phyloP scores from a whole-genome alignment of 2,329 filamentous ascomycete species.

The Sphaerulina vaccinii region DNA sequence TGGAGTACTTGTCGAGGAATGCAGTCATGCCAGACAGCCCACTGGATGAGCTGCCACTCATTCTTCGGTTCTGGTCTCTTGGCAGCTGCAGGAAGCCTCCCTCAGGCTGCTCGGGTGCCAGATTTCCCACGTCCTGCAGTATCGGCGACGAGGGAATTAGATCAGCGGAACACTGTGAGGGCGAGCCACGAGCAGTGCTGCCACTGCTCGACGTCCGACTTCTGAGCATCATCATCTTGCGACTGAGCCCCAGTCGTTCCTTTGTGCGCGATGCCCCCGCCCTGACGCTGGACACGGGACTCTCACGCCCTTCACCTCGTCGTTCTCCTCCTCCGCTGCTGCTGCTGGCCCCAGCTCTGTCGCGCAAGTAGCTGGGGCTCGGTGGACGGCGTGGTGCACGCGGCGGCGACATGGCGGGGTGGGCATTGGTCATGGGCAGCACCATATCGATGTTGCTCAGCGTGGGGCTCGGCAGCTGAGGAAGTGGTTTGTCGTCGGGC shows the following conservation, averaged over 20 bases:
- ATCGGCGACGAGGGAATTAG: conserved; percentile 33
- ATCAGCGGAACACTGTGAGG: conserved; percentile 19
- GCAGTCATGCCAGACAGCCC: conserved; percentile 43
- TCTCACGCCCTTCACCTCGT: conserved; percentile 1
- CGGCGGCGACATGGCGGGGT: conserved; percentile 25
- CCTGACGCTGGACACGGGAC: conserved; percentile 2
- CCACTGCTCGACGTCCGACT: conserved; percentile 29
- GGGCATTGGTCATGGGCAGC: conserved; percentile 60
- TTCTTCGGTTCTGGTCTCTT: conserved; percentile 32
- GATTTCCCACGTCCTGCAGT: conserved; percentile 33
- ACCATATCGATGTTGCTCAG: conserved; percentile 95
- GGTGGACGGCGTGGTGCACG: conserved; percentile 27
- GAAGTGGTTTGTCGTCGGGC: conserved; percentile 27
- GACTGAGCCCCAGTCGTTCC: conserved; percentile 34
- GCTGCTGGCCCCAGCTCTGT: conserved; percentile 2
- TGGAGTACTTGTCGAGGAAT: conserved; percentile 35
- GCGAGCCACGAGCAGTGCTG: conserved; percentile 6
- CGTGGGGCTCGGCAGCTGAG: conserved; percentile 71
- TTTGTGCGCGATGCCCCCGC: conserved; percentile 22
- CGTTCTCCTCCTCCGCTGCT: background rate
- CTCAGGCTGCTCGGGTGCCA: conserved; percentile 26
- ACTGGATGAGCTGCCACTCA: conserved; percentile 41
- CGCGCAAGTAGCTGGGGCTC: conserved; percentile 33
- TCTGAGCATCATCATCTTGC: conserved; percentile 36
- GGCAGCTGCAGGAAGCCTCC: conserved; percentile 18